Evolutionary conservation across 148 eudicot genomes (phyloP).

Genomic region (Diospyros lotus): DNA sequence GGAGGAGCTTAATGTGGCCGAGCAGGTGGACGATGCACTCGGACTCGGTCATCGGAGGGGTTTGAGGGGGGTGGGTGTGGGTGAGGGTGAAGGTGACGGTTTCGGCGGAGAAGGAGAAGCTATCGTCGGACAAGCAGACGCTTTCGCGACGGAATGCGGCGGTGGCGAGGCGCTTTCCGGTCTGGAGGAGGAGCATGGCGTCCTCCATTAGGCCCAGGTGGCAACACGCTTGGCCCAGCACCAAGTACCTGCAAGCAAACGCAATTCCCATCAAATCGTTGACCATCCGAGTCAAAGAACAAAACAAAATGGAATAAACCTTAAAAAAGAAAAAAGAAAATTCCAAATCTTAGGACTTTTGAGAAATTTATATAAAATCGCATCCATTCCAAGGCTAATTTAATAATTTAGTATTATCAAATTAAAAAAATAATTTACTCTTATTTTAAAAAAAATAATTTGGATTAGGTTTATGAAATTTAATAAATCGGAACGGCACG

Average conservation of each 20-base stretch:
- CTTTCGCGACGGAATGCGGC: conserved; percentile 92
- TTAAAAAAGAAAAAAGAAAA: too few relatives aligned
- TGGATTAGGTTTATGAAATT: too few relatives aligned
- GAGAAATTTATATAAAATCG: too few relatives aligned
- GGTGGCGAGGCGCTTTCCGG: conserved; percentile 85
- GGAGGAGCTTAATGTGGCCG: conserved; percentile 77
- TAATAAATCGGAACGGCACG: too few relatives aligned
- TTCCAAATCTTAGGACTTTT: too few relatives aligned
- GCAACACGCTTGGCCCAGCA: conserved; percentile 92
- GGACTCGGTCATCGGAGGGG: conserved; percentile 48
- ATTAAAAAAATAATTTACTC: too few relatives aligned
- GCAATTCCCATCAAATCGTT: too few relatives aligned
- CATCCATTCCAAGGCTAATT: too few relatives aligned
- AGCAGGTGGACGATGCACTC: conserved; percentile 64
- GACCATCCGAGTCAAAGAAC: too few relatives aligned
- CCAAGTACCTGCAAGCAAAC: conserved; percentile 53
- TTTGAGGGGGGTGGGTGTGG: conserved; percentile 21
- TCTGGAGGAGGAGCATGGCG: conserved; percentile 87
- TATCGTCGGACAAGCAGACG: conserved; percentile 79
- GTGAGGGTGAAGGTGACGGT: conserved; percentile 1
- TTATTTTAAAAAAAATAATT: too few relatives aligned
- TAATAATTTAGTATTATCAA: too few relatives aligned
- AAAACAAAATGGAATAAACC: too few relatives aligned
- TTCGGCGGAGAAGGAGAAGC: conserved; percentile 50
- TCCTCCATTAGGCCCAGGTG: conserved; percentile 95